Conservation (phyloP, 2,329 filamentous ascomycete genomes). For the Corynespora cassiicola region DNA sequence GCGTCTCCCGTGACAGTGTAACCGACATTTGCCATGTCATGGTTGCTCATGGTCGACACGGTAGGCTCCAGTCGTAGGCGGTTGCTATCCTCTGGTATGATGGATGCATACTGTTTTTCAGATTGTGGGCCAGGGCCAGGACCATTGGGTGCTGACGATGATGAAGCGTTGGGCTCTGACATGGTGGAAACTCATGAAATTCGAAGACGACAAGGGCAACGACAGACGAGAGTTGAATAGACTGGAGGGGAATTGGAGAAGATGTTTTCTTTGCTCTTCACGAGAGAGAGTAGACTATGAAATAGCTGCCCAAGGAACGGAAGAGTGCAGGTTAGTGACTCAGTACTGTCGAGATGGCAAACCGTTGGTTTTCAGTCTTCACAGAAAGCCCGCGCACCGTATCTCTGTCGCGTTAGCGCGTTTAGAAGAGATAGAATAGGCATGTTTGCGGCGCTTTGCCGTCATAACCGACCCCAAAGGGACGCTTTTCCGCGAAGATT, state of each 20-base stretch:
- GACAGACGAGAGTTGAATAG: background rate
- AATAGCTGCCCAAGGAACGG: too few relatives aligned
- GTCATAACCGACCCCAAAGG: constrained; percentile 22
- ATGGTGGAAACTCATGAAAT: constrained; percentile 35
- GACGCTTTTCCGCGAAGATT: constrained; percentile 40
- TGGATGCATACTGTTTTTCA: constrained; percentile 40
- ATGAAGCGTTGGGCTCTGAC: constrained; percentile 27
- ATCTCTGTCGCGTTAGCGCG: too few relatives aligned
- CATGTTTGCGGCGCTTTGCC: constrained; percentile 17
- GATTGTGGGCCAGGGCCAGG: constrained; percentile 14
- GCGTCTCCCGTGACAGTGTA: constrained; percentile 41
- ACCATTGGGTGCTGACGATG: constrained; percentile 24
- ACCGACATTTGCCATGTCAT: constrained; percentile 36
- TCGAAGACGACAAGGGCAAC: constrained; percentile 1
- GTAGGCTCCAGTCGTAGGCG: constrained; percentile 38
- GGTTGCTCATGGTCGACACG: constrained; percentile 36
- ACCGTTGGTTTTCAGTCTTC: too few relatives aligned
- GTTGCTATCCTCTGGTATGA: constrained; percentile 26
- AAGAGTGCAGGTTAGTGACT: too few relatives aligned
- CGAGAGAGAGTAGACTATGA: too few relatives aligned
- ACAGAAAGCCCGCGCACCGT: too few relatives aligned
- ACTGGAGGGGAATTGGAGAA: too few relatives aligned
- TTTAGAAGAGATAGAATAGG: too few relatives aligned
- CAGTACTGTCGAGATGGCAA: too few relatives aligned
- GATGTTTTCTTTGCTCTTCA: too few relatives aligned